Base-by-base conservation (phyloP, 2,329 filamentous ascomycete genomes). In the Colletotrichum sp. region DNA sequence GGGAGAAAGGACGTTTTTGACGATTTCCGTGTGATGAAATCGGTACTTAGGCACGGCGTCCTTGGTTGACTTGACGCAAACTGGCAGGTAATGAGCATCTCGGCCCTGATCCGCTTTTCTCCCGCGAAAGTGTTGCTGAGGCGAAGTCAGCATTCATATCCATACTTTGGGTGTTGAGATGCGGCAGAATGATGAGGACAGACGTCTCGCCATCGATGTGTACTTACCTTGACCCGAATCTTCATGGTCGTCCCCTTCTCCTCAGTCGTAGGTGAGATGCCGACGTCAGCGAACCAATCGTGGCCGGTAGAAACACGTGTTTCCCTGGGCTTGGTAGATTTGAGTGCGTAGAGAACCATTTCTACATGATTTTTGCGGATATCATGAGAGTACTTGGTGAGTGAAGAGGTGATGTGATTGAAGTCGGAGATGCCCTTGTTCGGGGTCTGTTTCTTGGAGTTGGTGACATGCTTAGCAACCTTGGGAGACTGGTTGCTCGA, bases 11-110 rank as follows among this genome's bases (percentile, higher is more conserved):
- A 92, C 88, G 72, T 92, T 92, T 80, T 90, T 91, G 80, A 85
- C 87, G 68, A 92, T 91, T 79, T 91, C 89, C 49, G 92, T 89
- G 75, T 92, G 90, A 78, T 92, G 91, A 77, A 91, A 92, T 34
- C 88, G 85, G 79, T 92, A 92, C 30, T 84, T 84, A n/a, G 91
- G 91, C 10, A 91, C 90, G n/a, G 87, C 85, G 24, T 88, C 85
- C 77, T 86, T 87, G 71, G 88, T 85, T 3, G 89, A 88, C 78
- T 88, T 88, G 77, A 91, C 87, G 78, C 86, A 84, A n/a, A 85
- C 79, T 6, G 89, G 85, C 4, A 80, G 78, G 76, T 87, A 86
- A 28, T 85, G 83, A 68, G 83, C 80, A 72, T 88, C 65, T 49
- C 55, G 86, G 71, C 85, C 84, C 71, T 85, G 85, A 71, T 89